A percentile compares a stretch with the other conserved stretches of the same genome.
These are phyloP conservation scores for Neocucurbitaria cava DNA, from an alignment of 2,329 filamentous ascomycete genomes.

Conservation along the genomic window DNA sequence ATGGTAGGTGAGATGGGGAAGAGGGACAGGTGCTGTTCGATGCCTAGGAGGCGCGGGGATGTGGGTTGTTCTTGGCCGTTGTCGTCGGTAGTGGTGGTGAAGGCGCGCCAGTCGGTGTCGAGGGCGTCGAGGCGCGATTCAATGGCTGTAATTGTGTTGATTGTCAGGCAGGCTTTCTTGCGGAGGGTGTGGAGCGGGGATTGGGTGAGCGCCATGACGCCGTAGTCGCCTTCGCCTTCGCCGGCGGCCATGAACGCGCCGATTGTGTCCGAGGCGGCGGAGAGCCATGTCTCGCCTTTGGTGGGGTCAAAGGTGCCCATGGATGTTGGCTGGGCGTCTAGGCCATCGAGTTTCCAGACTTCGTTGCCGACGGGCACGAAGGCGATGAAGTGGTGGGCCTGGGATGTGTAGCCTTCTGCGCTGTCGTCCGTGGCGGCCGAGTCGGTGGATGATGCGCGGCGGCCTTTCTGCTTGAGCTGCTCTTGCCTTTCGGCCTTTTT, in stretches of 20 bases:
- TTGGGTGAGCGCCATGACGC: conserved; percentile 75
- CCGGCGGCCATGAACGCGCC: conserved; percentile 71
- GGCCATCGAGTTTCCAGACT: conserved; percentile 89
- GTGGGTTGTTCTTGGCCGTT: conserved; percentile 32
- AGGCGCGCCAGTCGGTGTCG: conserved; percentile 54
- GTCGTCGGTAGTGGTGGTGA: conserved; percentile 39
- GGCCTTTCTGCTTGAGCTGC: conserved; percentile 46
- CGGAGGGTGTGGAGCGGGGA: conserved; percentile 65
- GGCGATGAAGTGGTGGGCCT: conserved; percentile 85
- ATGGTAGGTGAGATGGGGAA: conserved; percentile 19
- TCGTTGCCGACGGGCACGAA: conserved; percentile 78
- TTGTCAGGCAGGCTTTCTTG: conserved; percentile 52
- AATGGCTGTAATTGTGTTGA: conserved; percentile 53
- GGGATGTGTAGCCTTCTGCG: conserved; percentile 61
- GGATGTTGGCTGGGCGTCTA: conserved; percentile 73
- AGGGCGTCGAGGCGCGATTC: conserved; percentile 50
- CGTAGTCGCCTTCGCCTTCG: conserved; percentile 76
- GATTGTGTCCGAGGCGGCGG: conserved; percentile 69
- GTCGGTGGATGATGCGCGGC: conserved; percentile 39
- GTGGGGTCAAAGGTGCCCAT: conserved; percentile 55
- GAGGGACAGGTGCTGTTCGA: conserved; percentile 19
- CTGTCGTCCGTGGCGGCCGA: conserved; percentile 46
- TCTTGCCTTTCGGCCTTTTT: conserved; percentile 21
- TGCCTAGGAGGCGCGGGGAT: conserved; percentile 23
- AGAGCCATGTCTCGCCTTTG: conserved; percentile 67